Base-by-base conservation (phyloP, 1,284 basidiomycete genomes). In the Inonotus hispidus region DNA sequence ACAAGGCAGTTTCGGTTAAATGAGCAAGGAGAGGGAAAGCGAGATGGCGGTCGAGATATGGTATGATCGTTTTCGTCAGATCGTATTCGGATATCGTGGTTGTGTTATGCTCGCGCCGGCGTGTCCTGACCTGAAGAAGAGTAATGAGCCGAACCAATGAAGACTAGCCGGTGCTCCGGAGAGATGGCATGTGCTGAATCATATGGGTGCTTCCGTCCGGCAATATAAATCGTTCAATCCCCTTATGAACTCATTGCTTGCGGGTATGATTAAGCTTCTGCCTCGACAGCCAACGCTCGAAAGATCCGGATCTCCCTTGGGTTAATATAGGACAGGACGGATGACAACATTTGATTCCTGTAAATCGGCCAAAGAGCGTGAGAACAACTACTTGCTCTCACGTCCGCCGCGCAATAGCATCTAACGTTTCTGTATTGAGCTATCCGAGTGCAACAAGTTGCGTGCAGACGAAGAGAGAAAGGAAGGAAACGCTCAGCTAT, bases 1-100 rank as follows among this genome's bases (percentile, higher is more conserved):
- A 32, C 8, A 8, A 4, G 32, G 32, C 8, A 8, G 80, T 82
- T 68, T 91, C 84, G 37, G 81, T 81, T 59, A 98, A 86, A 77
- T 97, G 93, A 35, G 89, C 86, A 65, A 99, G 88, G 21, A 98
- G 79, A 52, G 96, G 94, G 68, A 98, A 90, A 52, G 92, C 89
- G 53, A 99, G 82, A 79, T 99, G 96, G 61, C 95, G 87, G 75
- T 98, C 96, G 66, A 97, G 82, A 77, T 93, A 91, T 10, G 94
- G 88, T 65, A 98, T 94, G 63, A 98, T 85, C 65, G 92, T 95
- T 77, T 92, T 87, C 27, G 93, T 92, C 68, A 95, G 83, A 75
- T 95, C 93, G 81, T 88, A 83, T 73, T 94, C 89, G 41, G 92
- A 87, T 92, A 93, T 86, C 16, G 55, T 60, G 45, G 61, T 6